These are phyloP conservation scores for Aspergillus aculeatinus DNA, from an alignment of 2,329 filamentous ascomycete genomes.

Conservation along the genomic window DNA sequence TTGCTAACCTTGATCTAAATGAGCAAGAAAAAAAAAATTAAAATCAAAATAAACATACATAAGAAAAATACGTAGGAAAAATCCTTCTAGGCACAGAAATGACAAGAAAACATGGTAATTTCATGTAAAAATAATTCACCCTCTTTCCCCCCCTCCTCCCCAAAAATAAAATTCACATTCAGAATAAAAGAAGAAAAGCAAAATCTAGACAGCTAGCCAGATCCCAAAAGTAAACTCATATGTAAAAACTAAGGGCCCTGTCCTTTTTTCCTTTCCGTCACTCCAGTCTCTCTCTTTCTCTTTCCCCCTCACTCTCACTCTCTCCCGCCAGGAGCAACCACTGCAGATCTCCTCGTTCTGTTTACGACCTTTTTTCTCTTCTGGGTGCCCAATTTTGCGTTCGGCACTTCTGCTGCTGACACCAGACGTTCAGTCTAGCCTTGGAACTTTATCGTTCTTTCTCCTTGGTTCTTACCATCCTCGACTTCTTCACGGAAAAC, in stretches of 20 bases:
- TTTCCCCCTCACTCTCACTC: not conserved
- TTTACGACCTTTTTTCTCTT: slow-evolving; percentile 14
- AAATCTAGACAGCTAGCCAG: slow-evolving; percentile 2
- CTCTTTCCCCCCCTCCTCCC: not conserved
- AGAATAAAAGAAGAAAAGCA: not conserved
- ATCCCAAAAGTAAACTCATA: not conserved
- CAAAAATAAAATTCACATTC: slow-evolving; percentile 1
- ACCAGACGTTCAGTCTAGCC: not conserved
- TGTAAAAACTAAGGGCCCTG: slow-evolving; percentile 6
- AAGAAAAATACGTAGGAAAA: not conserved
- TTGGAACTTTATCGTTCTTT: not conserved
- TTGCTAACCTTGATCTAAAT: slow-evolving; percentile 6
- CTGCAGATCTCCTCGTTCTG: slow-evolving; percentile 23
- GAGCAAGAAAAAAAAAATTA: not conserved
- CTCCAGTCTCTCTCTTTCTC: not conserved
- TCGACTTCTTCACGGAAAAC: not conserved
- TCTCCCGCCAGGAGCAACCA: not conserved
- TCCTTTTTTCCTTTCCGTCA: slow-evolving; percentile 2
- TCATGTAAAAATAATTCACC: not conserved
- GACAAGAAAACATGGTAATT: slow-evolving; percentile 1
- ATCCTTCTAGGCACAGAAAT: not conserved
- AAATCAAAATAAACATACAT: not conserved
- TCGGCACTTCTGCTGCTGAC: not conserved
- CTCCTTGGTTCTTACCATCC: not conserved
- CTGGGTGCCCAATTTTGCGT: slow-evolving; percentile 5